These are phyloP conservation scores for Suillus subalutaceus DNA, from an alignment of 768 basidiomycete species.

Conservation along the genomic window DNA sequence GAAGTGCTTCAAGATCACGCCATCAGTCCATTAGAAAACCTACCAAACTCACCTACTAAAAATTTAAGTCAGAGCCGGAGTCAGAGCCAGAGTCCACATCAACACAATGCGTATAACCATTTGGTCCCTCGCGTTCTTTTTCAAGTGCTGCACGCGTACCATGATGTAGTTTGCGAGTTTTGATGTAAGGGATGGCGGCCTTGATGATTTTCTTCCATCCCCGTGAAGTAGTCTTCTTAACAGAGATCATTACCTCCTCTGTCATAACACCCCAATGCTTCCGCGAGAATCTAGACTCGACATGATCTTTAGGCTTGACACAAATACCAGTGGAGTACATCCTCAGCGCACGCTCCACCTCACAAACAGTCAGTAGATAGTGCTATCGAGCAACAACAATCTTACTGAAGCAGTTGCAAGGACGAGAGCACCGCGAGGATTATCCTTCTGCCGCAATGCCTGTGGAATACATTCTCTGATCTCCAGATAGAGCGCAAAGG, in stretches of 20 bases:
- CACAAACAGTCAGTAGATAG: neutral
- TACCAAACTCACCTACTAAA: neutral
- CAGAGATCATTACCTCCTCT: neutral
- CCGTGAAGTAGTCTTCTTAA: neutral
- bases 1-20: neutral
- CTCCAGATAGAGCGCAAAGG: neutral
- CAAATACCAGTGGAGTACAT: neutral
- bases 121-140: neutral
- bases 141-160: neutral
- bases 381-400: neutral
- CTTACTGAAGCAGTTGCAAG: neutral
- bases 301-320: neutral
- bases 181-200: neutral
- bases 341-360: neutral
- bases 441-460: neutral
- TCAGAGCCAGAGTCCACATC: neutral
- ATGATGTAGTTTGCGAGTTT: neutral
- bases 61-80: neutral
- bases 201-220: constrained; percentile 1
- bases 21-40: neutral
- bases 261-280: constrained; percentile 1
- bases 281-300: neutral
- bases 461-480: neutral
- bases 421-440: neutral
- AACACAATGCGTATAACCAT: neutral